Base-by-base conservation (phyloP, 495 filamentous ascomycete genomes). In the Daldinia grandis region DNA sequence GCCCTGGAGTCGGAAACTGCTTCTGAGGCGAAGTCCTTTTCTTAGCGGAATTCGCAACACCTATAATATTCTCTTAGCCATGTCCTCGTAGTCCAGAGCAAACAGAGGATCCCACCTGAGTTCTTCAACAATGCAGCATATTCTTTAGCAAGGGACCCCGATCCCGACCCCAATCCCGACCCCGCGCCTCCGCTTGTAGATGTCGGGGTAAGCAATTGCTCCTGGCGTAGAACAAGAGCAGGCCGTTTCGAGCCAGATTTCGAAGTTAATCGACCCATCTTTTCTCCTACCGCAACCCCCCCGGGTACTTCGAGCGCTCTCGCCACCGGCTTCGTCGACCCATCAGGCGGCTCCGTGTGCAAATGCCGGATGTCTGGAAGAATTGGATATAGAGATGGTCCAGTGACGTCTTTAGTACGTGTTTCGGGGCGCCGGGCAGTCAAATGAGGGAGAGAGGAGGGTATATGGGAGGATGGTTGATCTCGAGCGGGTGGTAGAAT, bases 131-230 rank as follows among this genome's bases (percentile, higher is more conserved):
- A 72, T 3, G 76, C 69, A 15, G 72, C 69, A 57, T 82, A 83
- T 15, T 78, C 75, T 47, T 73, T 78, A 21, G 75, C 64, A 21
- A 80, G 59, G 31, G 78, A 77, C 9, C 78, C 17, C 7, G 42
- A 47, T 24, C 19, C 42, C 8, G 17, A 47, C 42, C 42, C 19
- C 42, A 47, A 47, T 47, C 7, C 17, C 10, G 2, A 47, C 42
- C 42, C 78, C 57, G 61, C 57, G 44, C 61, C 62, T 27, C 68
- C 28, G 28, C 69, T 68, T 2, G 81, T 77, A 61, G 79, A 77
- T 2, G 74, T 71, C 3, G 80, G 81, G 60, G 73, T 76, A 28
- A 78, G 72, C 28, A 80, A 73, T 28, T 67, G 78, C 42, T 81
- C 80, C 71, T 78, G 75, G 31, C 69, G 61, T 27, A 77, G 24